Evolutionary conservation across 768 basidiomycete genomes (phyloP), one percentile per base, ranked within the genome.

Genomic region (Pluteus cervinus): DNA sequence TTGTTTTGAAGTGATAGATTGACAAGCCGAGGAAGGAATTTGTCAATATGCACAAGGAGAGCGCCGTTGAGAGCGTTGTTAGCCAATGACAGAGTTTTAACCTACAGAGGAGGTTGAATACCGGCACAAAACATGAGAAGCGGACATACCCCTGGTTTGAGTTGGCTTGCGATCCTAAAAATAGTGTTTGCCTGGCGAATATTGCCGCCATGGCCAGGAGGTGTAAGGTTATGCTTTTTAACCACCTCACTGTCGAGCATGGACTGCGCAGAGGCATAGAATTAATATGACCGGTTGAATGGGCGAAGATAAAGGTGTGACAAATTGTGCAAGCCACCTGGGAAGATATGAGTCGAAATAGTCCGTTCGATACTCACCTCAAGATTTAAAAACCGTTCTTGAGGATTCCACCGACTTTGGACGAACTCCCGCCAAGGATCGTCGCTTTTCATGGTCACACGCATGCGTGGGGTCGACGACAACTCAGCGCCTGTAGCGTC

Each of bases 1-100:
- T 94, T 93, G 48, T 82, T 79, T 57, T 86, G 80, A 17, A 89
- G 55, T 3, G 91, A 87, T 9, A 92, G 69, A 47, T 88, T 88
- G 46, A 73, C 77, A 7, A 96, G 68, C 17, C 75, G 73, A 0
- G 92, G 92, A 1, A 98, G 68, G 50, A 81, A 90, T 53, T 78
- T 76, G 16, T 75, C 62, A 21, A 94, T 64, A 20, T 73, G 68
- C 10, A 71, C 61, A 14, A 94, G 59, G 39, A 80, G 63, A 3
- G 69, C 56, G 5, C 87, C 79, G 31, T 58, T 69, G 18, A 69
- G 49, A 39, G 87, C 73, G 45, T 81, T 80, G 54, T 86, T 79
- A 26, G 90, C 86, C 28, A 98, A 68, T 0, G 90, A 93, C 9
- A 98, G 60, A 0, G 92, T 91, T 55, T 81, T 73, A 25, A 84